A percentile compares a stretch with the other conserved stretches of the same genome.
These are phyloP conservation scores for Aspergillus asperescens DNA, from an alignment of 495 filamentous ascomycete species.

Conservation along the genomic window DNA sequence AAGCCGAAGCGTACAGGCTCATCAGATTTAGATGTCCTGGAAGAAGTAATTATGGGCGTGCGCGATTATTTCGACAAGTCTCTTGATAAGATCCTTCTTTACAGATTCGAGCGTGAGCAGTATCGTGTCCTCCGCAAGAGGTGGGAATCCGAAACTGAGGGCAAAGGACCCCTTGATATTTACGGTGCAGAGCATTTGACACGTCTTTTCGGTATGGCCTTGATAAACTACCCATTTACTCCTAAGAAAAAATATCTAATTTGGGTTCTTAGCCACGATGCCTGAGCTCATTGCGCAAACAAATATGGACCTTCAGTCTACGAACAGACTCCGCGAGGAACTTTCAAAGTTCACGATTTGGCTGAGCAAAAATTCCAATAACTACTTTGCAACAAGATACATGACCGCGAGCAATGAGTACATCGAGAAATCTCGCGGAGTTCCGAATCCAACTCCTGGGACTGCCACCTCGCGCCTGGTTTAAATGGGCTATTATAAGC, in stretches of 20 bases:
- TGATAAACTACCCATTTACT: not conserved
- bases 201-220: conserved; percentile 72
- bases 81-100: conserved; percentile 81
- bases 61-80: conserved; percentile 88
- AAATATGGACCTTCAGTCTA: conserved; percentile 90
- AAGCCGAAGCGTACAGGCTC: conserved; percentile 57
- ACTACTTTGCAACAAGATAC: conserved; percentile 76
- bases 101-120: conserved; percentile 85
- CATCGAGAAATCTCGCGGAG: conserved; percentile 48
- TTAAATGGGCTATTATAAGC: conserved; percentile 4
- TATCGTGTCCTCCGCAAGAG: conserved; percentile 65
- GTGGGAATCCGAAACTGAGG: conserved; percentile 51
- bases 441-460: conserved; percentile 24
- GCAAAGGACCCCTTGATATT: conserved; percentile 65
- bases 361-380: conserved; percentile 64
- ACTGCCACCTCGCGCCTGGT: conserved; percentile 28
- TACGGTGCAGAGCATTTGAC: conserved; percentile 91
- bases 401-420: conserved; percentile 59
- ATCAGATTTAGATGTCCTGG: conserved; percentile 73
- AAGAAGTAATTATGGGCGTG: conserved; percentile 78
- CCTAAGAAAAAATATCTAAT: conserved; percentile 13
- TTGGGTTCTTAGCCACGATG: conserved; percentile 62
- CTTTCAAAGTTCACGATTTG: conserved; percentile 73
- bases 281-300: conserved; percentile 94
- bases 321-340: conserved; percentile 82